Base-by-base conservation (phyloP, 2,329 filamentous ascomycete genomes). In the Verticillium nonalfalfae region DNA sequence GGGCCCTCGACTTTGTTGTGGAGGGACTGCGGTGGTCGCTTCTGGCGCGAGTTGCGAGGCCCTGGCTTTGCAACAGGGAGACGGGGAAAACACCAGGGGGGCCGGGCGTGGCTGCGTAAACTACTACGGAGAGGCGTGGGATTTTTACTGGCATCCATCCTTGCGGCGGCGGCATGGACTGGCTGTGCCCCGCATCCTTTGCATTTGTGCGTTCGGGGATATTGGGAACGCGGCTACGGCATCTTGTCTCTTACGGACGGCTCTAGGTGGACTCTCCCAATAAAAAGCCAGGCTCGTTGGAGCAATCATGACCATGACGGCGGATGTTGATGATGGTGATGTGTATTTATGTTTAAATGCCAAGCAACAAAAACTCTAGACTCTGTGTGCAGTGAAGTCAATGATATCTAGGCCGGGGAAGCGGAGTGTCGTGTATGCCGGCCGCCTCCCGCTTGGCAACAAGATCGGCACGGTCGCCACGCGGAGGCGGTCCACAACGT, bases 161-260 rank as follows among this genome's bases (percentile, higher is more conserved):
- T 34, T 34, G 33, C 54, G 54, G 54, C 54, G 54, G 54, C 54
- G 54, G 54, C 54, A 59, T 54, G 45, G 45, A 59, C 39, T 31
- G 45, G 33, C 45, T 31, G 45, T 55, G 58, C 40, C 58, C 58
- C 62, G 63, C 59, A 57, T 59, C 56, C 58, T 60, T 74, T 78
- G 75, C 75, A 77, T 76, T 79, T 70, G 76, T 74, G 76, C 76
- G 76, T 78, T 77, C 74, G 70, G 76, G 74, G 75, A 54, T 45
- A 62, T 61, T 75, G 72, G 76, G 74, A 78, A 78, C 75, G 76
- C 73, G 73, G 73, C 74, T 75, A 75, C 71, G 73, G 72, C 64
- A 66, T 66, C 63, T 63, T 65, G 64, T 66, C 64, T 65, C 63
- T 65, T 63, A 62, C 63, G 45, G 45, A 50, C 45, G 64, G 63